Conservation (phyloP, 352 stramenopile species). For the Phytopythium cucurbitacearum region DNA sequence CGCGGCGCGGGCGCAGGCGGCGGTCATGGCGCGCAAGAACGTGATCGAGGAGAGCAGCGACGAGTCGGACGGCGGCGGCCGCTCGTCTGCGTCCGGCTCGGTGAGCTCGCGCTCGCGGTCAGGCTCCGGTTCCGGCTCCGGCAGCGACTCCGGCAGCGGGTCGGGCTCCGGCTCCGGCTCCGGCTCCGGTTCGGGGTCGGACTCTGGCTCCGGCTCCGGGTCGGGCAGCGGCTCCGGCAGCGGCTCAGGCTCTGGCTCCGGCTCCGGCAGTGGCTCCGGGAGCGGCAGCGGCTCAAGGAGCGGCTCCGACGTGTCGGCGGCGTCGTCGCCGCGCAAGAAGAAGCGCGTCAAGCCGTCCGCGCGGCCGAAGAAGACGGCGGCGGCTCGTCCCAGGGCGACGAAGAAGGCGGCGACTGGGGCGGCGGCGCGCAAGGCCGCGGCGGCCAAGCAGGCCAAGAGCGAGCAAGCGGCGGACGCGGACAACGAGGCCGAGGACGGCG, state of each 20-base stretch:
- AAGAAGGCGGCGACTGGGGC: constrained; percentile 31
- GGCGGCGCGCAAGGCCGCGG: constrained; percentile 31
- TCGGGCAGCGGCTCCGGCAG: constrained; percentile 25
- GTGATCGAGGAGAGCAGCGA: constrained; percentile 71
- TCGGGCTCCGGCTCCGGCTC: constrained; percentile 25
- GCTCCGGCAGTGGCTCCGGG: constrained; percentile 27
- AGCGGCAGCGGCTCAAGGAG: constrained; percentile 18
- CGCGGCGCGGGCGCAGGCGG: neutral
- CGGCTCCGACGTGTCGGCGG: constrained; percentile 14
- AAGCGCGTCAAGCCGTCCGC: constrained; percentile 43
- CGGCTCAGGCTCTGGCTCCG: constrained; percentile 21
- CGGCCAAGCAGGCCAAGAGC: constrained; percentile 20
- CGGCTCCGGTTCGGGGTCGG: constrained; percentile 25
- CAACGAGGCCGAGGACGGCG: constrained; percentile 25
- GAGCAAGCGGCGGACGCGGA: constrained; percentile 34
- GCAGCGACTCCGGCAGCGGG: constrained; percentile 18
- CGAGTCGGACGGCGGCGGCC: constrained; percentile 53
- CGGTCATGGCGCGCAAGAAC: constrained; percentile 53
- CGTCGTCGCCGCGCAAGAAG: constrained; percentile 34
- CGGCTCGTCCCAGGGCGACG: constrained; percentile 12
- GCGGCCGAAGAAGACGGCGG: constrained; percentile 30
- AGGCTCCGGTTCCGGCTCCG: constrained; percentile 19
- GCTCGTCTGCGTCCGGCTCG: constrained; percentile 53
- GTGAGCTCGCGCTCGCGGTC: constrained; percentile 49
- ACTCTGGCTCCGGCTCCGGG: constrained; percentile 26